These are phyloP conservation scores for Lasiosphaeria ovina DNA, from an alignment of 495 filamentous ascomycete species.

Conservation along the genomic window DNA sequence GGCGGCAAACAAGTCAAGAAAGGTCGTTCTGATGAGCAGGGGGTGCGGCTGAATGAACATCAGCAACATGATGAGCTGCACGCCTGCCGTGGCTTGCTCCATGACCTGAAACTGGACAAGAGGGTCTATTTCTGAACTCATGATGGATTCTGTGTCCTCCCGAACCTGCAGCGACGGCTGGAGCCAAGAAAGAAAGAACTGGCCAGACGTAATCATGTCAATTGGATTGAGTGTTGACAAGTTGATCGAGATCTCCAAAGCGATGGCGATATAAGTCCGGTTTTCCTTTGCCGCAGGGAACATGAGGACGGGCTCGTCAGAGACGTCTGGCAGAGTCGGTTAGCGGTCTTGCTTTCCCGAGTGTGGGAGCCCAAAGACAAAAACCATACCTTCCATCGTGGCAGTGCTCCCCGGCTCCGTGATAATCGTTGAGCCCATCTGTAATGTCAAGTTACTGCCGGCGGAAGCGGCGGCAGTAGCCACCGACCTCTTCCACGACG, in stretches of 20 bases:
- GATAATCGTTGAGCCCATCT: constrained; percentile 14
- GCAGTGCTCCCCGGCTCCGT: constrained; percentile 13
- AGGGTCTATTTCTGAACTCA: constrained; percentile 19
- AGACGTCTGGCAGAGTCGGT: constrained; percentile 10
- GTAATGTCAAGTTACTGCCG: constrained; percentile 4
- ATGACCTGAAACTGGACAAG: constrained; percentile 20
- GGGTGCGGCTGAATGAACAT: constrained; percentile 23
- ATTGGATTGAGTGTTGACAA: constrained; percentile 14
- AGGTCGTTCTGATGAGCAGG: constrained; percentile 14
- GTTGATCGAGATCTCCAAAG: constrained; percentile 15
- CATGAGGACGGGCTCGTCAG: constrained; percentile 16
- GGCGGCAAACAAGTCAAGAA: constrained; percentile 9
- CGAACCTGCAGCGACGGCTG: constrained; percentile 13
- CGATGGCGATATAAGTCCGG: constrained; percentile 21
- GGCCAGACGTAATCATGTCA: constrained; percentile 6
- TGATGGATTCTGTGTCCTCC: constrained; percentile 2
- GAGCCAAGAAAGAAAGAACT: constrained; percentile 16
- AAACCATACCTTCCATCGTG: constrained; percentile 17
- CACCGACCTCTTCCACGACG: not conserved
- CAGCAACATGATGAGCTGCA: constrained; percentile 17
- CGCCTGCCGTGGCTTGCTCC: constrained; percentile 1
- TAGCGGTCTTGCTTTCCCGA: constrained; percentile 1
- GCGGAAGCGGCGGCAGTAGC: not conserved
- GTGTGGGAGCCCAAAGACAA: not conserved
- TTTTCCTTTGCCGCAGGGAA: constrained; percentile 14